Evolutionary conservation across 2,329 filamentous ascomycete genomes (phyloP).

Genomic region (Diaporthe sp.): DNA sequence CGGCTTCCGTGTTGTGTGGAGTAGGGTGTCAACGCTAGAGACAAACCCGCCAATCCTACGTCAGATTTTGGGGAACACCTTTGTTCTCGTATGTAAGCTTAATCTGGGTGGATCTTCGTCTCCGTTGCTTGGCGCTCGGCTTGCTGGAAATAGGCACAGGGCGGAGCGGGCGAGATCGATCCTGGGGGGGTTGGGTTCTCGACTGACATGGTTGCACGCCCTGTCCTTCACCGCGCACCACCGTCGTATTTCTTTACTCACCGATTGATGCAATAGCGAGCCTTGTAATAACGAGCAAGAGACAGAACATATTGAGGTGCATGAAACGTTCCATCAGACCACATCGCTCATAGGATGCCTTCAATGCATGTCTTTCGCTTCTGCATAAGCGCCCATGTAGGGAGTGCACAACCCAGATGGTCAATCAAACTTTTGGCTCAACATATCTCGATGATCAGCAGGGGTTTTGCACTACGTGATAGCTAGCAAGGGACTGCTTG

Average conservation of each 20-base stretch:
- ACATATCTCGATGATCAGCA: constrained; percentile 15
- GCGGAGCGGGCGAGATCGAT: constrained; percentile 22
- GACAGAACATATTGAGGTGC: background rate
- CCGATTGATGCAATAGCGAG: constrained; percentile 15
- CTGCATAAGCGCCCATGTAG: constrained; percentile 30
- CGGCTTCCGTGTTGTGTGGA: constrained; percentile 35
- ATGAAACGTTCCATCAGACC: constrained; percentile 35
- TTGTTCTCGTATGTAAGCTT: constrained; percentile 38
- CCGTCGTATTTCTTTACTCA: constrained; percentile 8
- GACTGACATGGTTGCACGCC: constrained; percentile 18
- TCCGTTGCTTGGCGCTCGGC: constrained; percentile 27
- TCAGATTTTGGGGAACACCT: constrained; percentile 21
- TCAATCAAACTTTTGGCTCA: constrained; percentile 22
- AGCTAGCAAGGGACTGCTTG: constrained; percentile 10
- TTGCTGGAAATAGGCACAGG: constrained; percentile 31
- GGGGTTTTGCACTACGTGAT: background rate
- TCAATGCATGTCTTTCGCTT: constrained; percentile 28
- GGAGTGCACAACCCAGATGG: constrained; percentile 1
- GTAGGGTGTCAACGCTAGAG: constrained; percentile 36
- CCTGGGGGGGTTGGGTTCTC: constrained; percentile 24
- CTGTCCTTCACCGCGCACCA: constrained; percentile 14
- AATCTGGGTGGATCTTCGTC: constrained; percentile 32
- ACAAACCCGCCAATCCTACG: constrained; percentile 33
- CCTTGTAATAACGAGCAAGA: background rate
- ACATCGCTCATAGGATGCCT: constrained; percentile 6